Evolutionary conservation across 495 filamentous ascomycete genomes (phyloP), one percentile per base, ranked within the genome.

Genomic region (Xylaria longipes): DNA sequence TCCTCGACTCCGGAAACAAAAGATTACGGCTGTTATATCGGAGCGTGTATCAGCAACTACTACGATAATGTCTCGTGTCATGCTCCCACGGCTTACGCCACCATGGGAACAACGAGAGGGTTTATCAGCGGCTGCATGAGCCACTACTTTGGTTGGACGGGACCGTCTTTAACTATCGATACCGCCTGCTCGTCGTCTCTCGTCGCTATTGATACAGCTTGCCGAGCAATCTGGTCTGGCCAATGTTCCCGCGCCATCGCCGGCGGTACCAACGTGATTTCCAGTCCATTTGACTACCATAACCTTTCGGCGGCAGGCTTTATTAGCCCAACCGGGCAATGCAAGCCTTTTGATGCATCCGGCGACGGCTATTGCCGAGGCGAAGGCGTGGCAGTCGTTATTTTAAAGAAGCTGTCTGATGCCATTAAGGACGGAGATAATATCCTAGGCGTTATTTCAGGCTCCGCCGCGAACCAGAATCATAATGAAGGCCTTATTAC

Each of bases 341-440:
- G 73, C 31, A 72, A 75, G 29, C 71, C 76, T 5, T 79, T 78
- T 27, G 87, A 89, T 72, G 79, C 80, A 0, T 25, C 67, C 0
- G 90, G 87, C 2, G 81, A 89, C 75, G 90, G 90, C 1, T 92
- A 89, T 76, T 87, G 76, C 0, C 80, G 89, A 8, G 90, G 79
- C 5, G 90, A 92, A 68, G 89, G 82, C 6, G 70, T 88, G 12
- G 81, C 73, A 33, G 78, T 79, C 1, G 39, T 89, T 1, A 76
- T 82, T 12, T 50, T 92, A 3, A 92, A 91, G 72, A 72, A 69
- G 6, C 77, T 90, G 0, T 62, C 57, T 3, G 79, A 85, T 50
- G 89, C 84, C 0, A 22, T 85, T 7, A 64, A 61, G 7, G 82
- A 84, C 50, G 74, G 76, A 1, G 78, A 86, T 61, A 81, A 84